Evolutionary conservation across 2,329 filamentous ascomycete genomes (phyloP), one percentile per base, ranked within the genome.

Genomic region (Fusarium sp.): DNA sequence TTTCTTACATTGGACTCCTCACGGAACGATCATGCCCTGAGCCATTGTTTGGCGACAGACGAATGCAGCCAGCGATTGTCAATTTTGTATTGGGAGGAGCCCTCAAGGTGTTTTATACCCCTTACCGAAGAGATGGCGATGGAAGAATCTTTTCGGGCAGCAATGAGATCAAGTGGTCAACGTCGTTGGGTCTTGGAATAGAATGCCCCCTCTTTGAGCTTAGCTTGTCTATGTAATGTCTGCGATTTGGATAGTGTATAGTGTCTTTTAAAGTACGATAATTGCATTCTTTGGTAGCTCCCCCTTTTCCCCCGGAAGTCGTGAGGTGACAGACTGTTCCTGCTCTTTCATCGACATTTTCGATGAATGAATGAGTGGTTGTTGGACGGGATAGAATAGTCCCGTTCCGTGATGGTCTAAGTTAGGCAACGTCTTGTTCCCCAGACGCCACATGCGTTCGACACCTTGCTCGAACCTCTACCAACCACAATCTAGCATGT

Each of bases 211-310:
- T 61, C 48, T 69, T 69, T 37, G 60, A 71, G 57, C 35, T 69
- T 63, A 56, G 58, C 73, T 59, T 74, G 74, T 73, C 65, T 70
- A 64, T 68, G 72, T 76, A 76, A 75, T 76, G 70, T 69, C 54
- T 76, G 66, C 73, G 61, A 75, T 75, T 62, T 66, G 65, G 61
- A 65, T 76, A 76, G 59, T 73, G 67, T 75, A 60, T 73, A 75
- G 70, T 73, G 61, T 74, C 51, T 57, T 45, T 66, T 68, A 49
- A 71, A 71, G 62, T 52, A 31, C 59, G 39, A 49, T 52, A 57
- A 70, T 74, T 64, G 52, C 49, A 44, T 44, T 29, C 35, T 38
- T 60, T 25, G 38, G 37, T 52, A 41, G 25, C 35, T 38, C 42
- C 46, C 37, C 15, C 11, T 18, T 37, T 19, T 10, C 15, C 9